A percentile compares a stretch with the other conserved stretches of the same genome.
phyloP scores from a whole-genome alignment of 306 rosid species.

The Dalbergia oliveri region DNA sequence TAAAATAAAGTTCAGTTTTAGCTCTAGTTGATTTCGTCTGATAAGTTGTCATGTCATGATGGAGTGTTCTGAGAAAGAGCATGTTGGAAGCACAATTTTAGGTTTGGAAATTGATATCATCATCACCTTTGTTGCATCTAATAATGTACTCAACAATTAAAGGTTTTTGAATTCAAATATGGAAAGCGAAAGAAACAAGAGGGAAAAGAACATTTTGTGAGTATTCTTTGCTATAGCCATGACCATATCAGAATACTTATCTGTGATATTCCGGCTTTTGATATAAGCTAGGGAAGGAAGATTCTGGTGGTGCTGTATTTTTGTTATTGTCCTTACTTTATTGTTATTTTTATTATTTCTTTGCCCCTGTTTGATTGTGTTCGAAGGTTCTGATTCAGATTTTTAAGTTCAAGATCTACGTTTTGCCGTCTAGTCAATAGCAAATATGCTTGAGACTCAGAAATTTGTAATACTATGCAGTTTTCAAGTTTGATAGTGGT shows the following conservation, averaged over 20 bases:
- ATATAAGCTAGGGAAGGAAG: background rate
- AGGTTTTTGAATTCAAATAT: background rate
- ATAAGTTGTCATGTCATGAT: background rate
- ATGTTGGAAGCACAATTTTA: background rate
- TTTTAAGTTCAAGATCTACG: background rate
- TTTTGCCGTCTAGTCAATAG: background rate
- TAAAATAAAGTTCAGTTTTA: background rate
- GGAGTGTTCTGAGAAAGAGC: background rate
- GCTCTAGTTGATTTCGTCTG: background rate
- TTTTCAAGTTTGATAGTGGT: too few species aligned
- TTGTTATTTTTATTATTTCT: background rate
- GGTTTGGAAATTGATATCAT: background rate
- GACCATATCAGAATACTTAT: background rate
- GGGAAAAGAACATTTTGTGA: conserved; percentile 33
- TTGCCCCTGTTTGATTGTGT: background rate
- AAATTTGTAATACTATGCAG: too few species aligned
- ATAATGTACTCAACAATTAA: background rate
- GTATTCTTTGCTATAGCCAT: conserved; percentile 3
- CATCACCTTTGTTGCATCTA: background rate
- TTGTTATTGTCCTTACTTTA: background rate
- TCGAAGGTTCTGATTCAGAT: background rate
- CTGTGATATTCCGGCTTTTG: conserved; percentile 11
- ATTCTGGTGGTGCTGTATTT: background rate
- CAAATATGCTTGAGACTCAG: too few species aligned
- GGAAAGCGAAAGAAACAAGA: background rate